phyloP scores from a whole-genome alignment of 306 rosid genomes.

The Quercus agrifolia region DNA sequence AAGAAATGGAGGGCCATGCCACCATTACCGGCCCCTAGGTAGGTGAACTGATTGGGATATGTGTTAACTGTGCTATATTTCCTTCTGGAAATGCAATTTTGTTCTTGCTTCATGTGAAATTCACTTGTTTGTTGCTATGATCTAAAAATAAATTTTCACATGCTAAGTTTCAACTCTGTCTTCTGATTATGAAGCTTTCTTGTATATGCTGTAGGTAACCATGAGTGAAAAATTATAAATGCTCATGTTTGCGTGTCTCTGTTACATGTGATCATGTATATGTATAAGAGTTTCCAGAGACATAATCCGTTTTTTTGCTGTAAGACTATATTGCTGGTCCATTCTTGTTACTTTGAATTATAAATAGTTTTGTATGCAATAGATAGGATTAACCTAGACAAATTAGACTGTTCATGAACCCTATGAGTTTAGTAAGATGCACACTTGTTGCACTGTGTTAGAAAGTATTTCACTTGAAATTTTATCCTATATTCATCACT shows the following conservation, averaged over 20 bases:
- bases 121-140: neutral
- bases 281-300: neutral
- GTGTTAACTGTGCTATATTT: neutral
- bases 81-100: constrained; percentile 6
- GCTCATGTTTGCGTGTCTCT: neutral
- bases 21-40: constrained; percentile 78
- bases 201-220: neutral
- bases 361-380: no score
- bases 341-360: neutral
- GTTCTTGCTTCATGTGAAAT: neutral
- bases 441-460: no score
- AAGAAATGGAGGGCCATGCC: constrained; percentile 69
- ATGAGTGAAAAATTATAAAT: neutral
- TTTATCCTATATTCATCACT: neutral
- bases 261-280: neutral
- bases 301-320: neutral
- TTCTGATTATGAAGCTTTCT: constrained; percentile 6
- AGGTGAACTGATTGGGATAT: constrained; percentile 14
- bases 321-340: neutral
- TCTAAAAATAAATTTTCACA: neutral
- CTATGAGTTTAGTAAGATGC: no score
- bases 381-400: no score
- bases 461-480: neutral
- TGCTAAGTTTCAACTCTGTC: neutral
- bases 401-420: no score